phyloP scores from a whole-genome alignment of 768 basidiomycete genomes.

The Megacollybia marginata region DNA sequence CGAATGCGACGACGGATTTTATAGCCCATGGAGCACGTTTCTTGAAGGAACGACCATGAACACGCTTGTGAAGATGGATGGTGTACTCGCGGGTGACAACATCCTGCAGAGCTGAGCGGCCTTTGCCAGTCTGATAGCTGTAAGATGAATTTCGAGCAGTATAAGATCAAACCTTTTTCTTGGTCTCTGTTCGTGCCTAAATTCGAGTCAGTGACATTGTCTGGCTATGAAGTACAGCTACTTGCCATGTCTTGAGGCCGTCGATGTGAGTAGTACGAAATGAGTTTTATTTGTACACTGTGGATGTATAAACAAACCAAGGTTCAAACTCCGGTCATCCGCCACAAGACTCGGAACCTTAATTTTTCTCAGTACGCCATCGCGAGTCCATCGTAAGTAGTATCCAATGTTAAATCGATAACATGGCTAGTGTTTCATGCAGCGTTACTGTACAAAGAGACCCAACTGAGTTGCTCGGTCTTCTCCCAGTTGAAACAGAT shows the following conservation, averaged over 20 bases:
- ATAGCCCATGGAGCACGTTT: conserved; percentile 96
- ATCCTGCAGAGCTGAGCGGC: conserved; percentile 93
- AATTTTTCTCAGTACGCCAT: too few relatives aligned
- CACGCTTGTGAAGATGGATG: conserved; percentile 93
- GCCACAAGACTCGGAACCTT: too few relatives aligned
- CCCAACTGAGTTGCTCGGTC: too few relatives aligned
- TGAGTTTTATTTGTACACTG: too few relatives aligned
- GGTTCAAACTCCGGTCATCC: too few relatives aligned
- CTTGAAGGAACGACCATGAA: conserved; percentile 92
- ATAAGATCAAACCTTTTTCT: conserved; percentile 1
- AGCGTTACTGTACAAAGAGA: too few relatives aligned
- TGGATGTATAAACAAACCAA: too few relatives aligned
- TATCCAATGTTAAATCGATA: too few relatives aligned
- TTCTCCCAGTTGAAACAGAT: too few relatives aligned
- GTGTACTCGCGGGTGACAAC: conserved; percentile 99
- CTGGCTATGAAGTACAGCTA: neutral
- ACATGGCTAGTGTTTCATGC: too few relatives aligned
- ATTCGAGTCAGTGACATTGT: neutral
- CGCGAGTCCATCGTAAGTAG: too few relatives aligned
- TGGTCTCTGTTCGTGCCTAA: neutral
- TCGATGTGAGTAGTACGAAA: conserved; percentile 30
- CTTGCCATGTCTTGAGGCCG: conserved; percentile 67
- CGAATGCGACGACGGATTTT: conserved; percentile 90
- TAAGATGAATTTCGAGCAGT: neutral
- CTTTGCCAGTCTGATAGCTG: conserved; percentile 58